Evolutionary conservation across 208 protist species (phyloP).

Genomic region (Trypanosoma boissoni): DNA sequence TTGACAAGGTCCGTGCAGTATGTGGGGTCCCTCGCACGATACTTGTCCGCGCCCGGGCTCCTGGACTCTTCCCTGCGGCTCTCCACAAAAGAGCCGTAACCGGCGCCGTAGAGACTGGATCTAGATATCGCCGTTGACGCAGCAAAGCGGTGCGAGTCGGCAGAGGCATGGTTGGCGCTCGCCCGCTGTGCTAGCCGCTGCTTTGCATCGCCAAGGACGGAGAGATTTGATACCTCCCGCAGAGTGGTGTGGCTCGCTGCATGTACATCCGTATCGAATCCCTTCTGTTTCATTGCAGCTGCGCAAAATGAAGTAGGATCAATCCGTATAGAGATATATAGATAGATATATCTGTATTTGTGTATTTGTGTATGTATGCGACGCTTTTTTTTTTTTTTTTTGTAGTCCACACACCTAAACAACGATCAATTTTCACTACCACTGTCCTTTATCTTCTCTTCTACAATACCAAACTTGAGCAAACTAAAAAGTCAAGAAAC

Average conservation of each 20-base stretch:
- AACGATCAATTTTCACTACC: no score
- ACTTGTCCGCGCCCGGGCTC: slow-evolving; percentile 41
- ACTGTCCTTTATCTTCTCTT: no score
- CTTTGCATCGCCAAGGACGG: slow-evolving; percentile 40
- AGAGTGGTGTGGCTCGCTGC: slow-evolving; percentile 29
- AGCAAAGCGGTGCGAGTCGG: slow-evolving; percentile 27
- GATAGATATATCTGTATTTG: neutral
- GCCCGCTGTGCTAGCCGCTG: slow-evolving; percentile 46
- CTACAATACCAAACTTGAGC: no score
- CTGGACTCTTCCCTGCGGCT: slow-evolving; percentile 6
- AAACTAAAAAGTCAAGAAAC: no score
- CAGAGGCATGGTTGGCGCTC: slow-evolving; percentile 4
- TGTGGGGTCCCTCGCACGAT: slow-evolving; percentile 49
- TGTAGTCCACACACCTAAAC: no score
- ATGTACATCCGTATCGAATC: neutral
- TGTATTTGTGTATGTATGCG: slow-evolving; percentile 4
- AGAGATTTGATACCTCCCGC: slow-evolving; percentile 61
- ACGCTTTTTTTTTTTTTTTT: no score
- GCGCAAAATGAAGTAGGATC: no score
- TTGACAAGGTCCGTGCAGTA: slow-evolving; percentile 79
- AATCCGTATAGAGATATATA: no score
- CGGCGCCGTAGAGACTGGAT: slow-evolving; percentile 23
- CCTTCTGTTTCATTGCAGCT: no score
- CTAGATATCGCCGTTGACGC: slow-evolving; percentile 23
- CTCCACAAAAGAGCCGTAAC: neutral